Evolutionary conservation across 2,329 filamentous ascomycete species (phyloP), one percentile per base, ranked within the genome.

Genomic region (Calcarisporium arbuscula): DNA sequence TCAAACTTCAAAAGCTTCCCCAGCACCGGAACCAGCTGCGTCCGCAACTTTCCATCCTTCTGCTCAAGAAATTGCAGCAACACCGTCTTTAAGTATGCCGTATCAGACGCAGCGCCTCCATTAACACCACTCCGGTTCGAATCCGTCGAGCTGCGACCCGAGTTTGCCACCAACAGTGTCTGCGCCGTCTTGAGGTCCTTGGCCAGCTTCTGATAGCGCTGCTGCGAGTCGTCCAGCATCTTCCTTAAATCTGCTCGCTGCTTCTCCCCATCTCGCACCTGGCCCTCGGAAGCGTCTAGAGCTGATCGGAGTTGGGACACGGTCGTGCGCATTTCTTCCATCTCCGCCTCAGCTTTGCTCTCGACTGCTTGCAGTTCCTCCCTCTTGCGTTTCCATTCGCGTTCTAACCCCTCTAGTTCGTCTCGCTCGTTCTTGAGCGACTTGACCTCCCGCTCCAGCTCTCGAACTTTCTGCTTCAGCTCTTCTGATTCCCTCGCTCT

Each of bases 401-500:
- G 77, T 57, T 89, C 81, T 2, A 77, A 74, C 30, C 74, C 68
- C 50, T 85, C 83, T 0, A 94, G 71, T 25, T 88, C 85, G 32
- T 92, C 84, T 45, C 80, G 82, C 50, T 94, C 88, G 43, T 82
- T 74, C 25, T 74, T 70, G 0, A 86, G 75, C 5, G 74, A 70
- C 51, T 82, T 82, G 35, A 87, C 65, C 32, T 85, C 79, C 9
- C 81, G 77, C 61, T 96, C 90, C 1, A 86, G 76, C 43, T 95
- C 89, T 6, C 86, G 78, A 9, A 89, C 70, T 58, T 80, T 85
- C 32, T 71, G 70, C 57, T 82, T 87, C 25, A 95, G 67, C 47
- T 96, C 90, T 55, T 96, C 92, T 4, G 86, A 70, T 64, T 96
- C 92, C 30, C 89, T 73, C 6, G 85, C 77, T 41, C 82, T 80